These are phyloP conservation scores for Globisporangium nunn DNA, from an alignment of 352 stramenopile species.

Conservation along the genomic window DNA sequence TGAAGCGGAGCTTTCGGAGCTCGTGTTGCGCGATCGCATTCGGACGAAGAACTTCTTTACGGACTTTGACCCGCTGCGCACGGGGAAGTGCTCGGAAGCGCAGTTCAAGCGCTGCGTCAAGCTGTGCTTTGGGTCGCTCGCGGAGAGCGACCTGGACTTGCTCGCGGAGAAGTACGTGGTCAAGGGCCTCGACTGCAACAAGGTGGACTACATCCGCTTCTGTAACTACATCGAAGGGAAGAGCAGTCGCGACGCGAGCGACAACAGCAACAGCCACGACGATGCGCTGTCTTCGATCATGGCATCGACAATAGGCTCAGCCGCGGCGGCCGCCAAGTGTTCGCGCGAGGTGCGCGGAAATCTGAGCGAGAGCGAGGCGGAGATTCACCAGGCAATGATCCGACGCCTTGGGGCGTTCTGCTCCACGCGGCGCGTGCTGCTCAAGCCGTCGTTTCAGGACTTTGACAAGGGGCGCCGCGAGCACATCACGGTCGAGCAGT, in stretches of 20 bases:
- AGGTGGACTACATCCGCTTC: conserved; percentile 77
- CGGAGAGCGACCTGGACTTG: conserved; percentile 48
- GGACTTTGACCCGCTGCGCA: conserved; percentile 73
- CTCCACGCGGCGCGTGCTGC: conserved; percentile 46
- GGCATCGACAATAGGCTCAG: conserved; percentile 16
- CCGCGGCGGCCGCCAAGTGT: conserved; percentile 27
- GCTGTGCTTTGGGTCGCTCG: conserved; percentile 59
- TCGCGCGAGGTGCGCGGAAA: conserved; percentile 55
- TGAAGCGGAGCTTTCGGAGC: conserved; percentile 46
- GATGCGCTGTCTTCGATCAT: conserved; percentile 41
- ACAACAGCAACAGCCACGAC: conserved; percentile 46
- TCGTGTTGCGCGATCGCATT: conserved; percentile 66
- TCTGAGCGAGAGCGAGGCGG: conserved; percentile 37
- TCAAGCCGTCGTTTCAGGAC: conserved; percentile 81
- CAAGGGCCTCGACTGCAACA: conserved; percentile 32
- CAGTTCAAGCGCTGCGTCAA: conserved; percentile 81
- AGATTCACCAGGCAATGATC: conserved; percentile 47
- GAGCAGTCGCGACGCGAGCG: conserved; percentile 11
- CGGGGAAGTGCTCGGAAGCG: conserved; percentile 62
- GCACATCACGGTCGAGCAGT: conserved; percentile 76
- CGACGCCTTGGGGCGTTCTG: conserved; percentile 53
- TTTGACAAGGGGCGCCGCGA: conserved; percentile 73
- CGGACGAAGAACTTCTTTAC: conserved; percentile 82
- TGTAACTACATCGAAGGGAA: conserved; percentile 60
- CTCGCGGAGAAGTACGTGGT: conserved; percentile 56